phyloP scores from a whole-genome alignment of 768 basidiomycete genomes.

The Hydnomerulius pinastri region DNA sequence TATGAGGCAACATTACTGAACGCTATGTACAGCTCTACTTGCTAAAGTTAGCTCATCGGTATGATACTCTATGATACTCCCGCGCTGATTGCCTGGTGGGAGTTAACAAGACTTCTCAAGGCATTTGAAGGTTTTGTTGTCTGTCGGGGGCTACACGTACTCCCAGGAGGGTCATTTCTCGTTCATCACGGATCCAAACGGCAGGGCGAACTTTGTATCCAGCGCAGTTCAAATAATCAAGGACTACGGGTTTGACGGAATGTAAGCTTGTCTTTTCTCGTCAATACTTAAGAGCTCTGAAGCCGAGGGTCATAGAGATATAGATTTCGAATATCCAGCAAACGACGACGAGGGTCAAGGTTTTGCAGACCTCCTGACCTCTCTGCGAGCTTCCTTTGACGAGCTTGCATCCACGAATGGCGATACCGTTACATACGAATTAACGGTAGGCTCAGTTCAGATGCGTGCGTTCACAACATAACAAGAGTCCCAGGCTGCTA shows the following conservation, averaged over 20 bases:
- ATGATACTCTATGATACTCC: background rate
- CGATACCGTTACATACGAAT: slow-evolving; percentile 57
- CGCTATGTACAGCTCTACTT: slow-evolving; percentile 40
- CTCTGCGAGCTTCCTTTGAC: slow-evolving; percentile 63
- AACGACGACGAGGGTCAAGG: slow-evolving; percentile 60
- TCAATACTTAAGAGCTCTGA: background rate
- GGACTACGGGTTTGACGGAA: slow-evolving; percentile 82
- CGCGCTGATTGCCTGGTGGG: too few relatives aligned
- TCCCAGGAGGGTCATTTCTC: slow-evolving; percentile 68
- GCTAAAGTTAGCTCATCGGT: slow-evolving; percentile 59
- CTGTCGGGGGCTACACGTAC: slow-evolving; percentile 69
- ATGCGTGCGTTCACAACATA: background rate
- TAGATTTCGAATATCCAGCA: slow-evolving; percentile 80
- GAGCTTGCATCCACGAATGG: slow-evolving; percentile 59
- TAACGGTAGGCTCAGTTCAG: slow-evolving; percentile 40
- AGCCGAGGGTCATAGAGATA: slow-evolving; percentile 44
- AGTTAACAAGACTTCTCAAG: slow-evolving; percentile 24
- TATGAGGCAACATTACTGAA: background rate
- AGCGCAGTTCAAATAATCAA: slow-evolving; percentile 64
- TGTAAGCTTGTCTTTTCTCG: slow-evolving; percentile 41
- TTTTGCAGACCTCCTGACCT: slow-evolving; percentile 64
- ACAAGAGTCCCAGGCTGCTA: slow-evolving; percentile 45
- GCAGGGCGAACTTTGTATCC: slow-evolving; percentile 58
- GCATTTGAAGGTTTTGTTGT: slow-evolving; percentile 53
- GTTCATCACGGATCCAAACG: slow-evolving; percentile 54